Evolutionary conservation across 331 rosid species (phyloP).

Genomic region (Cydonia oblonga): DNA sequence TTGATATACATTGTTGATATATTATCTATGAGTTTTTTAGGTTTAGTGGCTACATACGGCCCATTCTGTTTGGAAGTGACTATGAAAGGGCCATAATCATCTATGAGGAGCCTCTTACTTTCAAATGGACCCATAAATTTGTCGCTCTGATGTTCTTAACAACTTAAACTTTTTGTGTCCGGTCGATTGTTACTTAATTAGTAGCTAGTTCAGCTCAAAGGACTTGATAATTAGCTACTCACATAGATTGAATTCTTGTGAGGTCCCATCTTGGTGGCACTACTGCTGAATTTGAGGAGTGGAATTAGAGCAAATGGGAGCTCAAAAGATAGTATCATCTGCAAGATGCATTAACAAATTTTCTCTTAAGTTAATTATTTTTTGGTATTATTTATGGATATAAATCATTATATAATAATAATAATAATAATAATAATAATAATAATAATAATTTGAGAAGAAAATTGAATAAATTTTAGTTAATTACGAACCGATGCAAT

Average conservation of each 20-base stretch:
- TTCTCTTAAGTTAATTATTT: neutral
- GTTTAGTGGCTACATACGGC: too few relatives aligned
- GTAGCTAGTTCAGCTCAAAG: neutral
- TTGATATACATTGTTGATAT: too few relatives aligned
- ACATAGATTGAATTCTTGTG: constrained; percentile 60
- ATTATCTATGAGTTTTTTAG: too few relatives aligned
- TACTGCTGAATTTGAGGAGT: constrained; percentile 79
- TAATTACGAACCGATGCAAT: constrained; percentile 58
- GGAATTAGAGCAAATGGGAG: constrained; percentile 83
- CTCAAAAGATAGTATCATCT: constrained; percentile 95
- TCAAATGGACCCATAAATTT: too few relatives aligned
- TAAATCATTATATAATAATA: too few relatives aligned
- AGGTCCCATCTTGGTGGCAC: constrained; percentile 76
- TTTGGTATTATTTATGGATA: neutral
- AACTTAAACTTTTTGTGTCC: too few relatives aligned
- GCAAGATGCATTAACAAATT: constrained; percentile 4
- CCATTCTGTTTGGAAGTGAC: too few relatives aligned
- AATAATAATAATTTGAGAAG: neutral
- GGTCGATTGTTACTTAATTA: too few relatives aligned
- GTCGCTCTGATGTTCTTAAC: too few relatives aligned
- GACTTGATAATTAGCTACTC: neutral
- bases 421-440: too few relatives aligned
- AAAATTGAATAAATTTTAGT: neutral
- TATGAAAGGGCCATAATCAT: too few relatives aligned
- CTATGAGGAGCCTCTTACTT: too few relatives aligned